Conservation (phyloP, 768 basidiomycete species). For the Asterophora parasitica region DNA sequence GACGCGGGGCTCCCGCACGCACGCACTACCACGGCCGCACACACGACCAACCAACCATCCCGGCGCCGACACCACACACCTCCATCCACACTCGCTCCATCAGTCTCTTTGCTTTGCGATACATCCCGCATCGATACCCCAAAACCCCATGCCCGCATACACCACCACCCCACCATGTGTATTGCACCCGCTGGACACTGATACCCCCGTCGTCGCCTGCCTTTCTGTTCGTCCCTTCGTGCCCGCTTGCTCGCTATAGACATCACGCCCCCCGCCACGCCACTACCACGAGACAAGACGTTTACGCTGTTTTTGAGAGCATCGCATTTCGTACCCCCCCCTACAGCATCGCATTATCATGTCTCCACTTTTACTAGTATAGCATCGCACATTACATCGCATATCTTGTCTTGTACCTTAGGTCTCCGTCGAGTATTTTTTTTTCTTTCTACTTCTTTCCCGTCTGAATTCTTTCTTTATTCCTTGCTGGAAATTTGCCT, state of each 20-base stretch:
- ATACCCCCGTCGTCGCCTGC: constrained; percentile 1
- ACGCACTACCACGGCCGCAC: not conserved
- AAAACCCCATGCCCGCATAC: not conserved
- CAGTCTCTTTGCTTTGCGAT: constrained; percentile 1
- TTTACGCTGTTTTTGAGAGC: constrained; percentile 13
- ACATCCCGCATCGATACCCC: constrained; percentile 5
- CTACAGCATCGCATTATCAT: constrained; percentile 1
- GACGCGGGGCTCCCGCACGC: constrained; percentile 10
- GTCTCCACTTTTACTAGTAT: not conserved
- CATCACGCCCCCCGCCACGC: no score
- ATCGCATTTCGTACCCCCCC: constrained; percentile 6
- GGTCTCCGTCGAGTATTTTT: constrained; percentile 23
- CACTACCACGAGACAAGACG: no score
- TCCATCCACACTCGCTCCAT: no score
- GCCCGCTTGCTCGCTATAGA: no score
- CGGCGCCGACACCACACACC: not conserved
- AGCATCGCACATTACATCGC: constrained; percentile 41
- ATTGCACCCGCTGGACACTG: constrained; percentile 15
- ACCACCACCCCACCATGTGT: not conserved
- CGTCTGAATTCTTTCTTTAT: not conserved
- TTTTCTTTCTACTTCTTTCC: constrained; percentile 17
- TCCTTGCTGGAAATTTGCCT: no score
- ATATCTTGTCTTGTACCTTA: constrained; percentile 35
- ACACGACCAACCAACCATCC: not conserved
- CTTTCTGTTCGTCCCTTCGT: not conserved